Base-by-base conservation (phyloP, 768 basidiomycete species). In the Psilocybe cyanescens region DNA sequence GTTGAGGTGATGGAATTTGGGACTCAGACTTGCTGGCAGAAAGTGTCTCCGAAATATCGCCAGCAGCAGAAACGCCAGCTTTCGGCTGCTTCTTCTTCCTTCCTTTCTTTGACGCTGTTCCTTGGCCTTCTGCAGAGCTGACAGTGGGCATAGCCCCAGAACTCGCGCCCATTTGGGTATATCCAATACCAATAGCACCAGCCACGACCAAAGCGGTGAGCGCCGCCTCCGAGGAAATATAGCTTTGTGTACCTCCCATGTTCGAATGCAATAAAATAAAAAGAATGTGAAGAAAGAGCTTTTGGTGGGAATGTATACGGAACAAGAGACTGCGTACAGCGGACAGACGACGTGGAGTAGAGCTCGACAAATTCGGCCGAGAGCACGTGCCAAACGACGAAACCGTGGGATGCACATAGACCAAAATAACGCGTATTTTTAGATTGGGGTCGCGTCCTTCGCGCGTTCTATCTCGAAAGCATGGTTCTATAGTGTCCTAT, bases 161-260 rank as follows among this genome's bases (percentile, higher is more conserved):
- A 46, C 63, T 37, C 37, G 61, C 65, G 54, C 59, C 61, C 49
- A 72, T 62, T 52, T 74, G 74, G 53, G 66, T 67, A 64, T 81
- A 81, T 29, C 79, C 78, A 19, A 79, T 65, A 3, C 76, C 79
- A 48, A 82, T 69, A 16, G 78, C 77, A 55, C 79, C 78, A 47
- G 75, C 75, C 45, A 82, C 71, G 48, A 80, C 74, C 31, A 73
- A 71, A 29, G 72, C 70, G 12, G 80, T 75, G 46, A 80, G 30
- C 30, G 76, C 71, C 45, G 72, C 62, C 65, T 83, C 78, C 19
- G 78, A 57, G 17, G 79, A 70, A 11, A 84, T 54, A 41, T 73
- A 70, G 62, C 83, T 85, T 59, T 81, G 78, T 55, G 79, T 66
- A 19, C 79, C 76, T 48, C 83, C 83, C 83, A 84, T 84, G 12